Conservation (phyloP, 805 yeast species). For the Metschnikowia aberdeeniae region DNA sequence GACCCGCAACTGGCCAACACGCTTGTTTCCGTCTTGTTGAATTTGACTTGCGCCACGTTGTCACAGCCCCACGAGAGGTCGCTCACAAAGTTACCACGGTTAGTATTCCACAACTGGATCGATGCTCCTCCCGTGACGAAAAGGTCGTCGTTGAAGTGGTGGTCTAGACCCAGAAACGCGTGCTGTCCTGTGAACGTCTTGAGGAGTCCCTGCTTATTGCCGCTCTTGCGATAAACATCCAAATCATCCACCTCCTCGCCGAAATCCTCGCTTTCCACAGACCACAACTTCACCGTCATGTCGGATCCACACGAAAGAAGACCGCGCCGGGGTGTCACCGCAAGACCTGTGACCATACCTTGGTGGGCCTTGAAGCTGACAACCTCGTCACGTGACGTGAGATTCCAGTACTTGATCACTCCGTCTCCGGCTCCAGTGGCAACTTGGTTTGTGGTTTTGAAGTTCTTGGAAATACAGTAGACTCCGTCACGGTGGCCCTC, state of each 20-base stretch:
- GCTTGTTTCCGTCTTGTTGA: constrained; percentile 87
- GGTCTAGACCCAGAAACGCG: constrained; percentile 82
- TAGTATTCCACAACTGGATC: constrained; percentile 89
- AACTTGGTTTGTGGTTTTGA: constrained; percentile 60
- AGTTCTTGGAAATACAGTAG: constrained; percentile 79
- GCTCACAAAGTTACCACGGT: constrained; percentile 70
- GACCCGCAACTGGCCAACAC: constrained; percentile 79
- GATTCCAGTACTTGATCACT: constrained; percentile 87
- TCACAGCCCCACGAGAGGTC: constrained; percentile 96
- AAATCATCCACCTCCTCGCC: constrained; percentile 30
- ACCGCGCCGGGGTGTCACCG: constrained; percentile 57
- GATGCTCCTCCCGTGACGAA: constrained; percentile 92
- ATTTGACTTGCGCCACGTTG: constrained; percentile 74
- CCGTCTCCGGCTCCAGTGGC: constrained; percentile 98
- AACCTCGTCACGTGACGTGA: constrained; percentile 71
- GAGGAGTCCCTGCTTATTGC: constrained; percentile 49
- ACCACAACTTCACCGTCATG: constrained; percentile 86
- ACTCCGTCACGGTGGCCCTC: constrained; percentile 95
- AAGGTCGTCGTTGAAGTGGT: constrained; percentile 64
- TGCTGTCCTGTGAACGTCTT: constrained; percentile 82
- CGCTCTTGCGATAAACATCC: constrained; percentile 23
- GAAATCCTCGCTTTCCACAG: constrained; percentile 56
- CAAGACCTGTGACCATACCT: constrained; percentile 82
- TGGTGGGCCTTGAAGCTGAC: constrained; percentile 83
- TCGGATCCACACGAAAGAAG: constrained; percentile 88